Percentiles rank a stretch among this genome's conserved stretches.
These are phyloP conservation scores for Paramecium primaurelia DNA, from an alignment of 73 alveolate species.

Conservation along the genomic window DNA sequence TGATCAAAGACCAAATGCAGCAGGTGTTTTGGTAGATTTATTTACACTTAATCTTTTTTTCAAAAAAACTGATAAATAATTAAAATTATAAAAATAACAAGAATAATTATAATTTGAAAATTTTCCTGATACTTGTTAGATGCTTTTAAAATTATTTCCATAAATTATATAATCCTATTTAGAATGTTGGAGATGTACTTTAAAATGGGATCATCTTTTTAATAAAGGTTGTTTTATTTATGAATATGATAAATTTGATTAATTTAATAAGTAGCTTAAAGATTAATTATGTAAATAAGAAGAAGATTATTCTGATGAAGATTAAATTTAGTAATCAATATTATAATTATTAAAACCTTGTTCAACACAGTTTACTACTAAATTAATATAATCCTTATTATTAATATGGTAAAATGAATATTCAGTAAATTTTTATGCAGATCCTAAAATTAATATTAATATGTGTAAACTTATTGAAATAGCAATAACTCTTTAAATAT, in stretches of 20 bases:
- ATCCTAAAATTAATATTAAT: not conserved
- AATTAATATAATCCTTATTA: not conserved
- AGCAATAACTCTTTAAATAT: constrained; percentile 11
- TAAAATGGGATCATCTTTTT: not conserved
- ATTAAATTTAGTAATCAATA: constrained; percentile 10
- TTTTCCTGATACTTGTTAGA: not conserved
- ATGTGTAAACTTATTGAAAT: constrained; percentile 20
- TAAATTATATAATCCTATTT: not conserved
- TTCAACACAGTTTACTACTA: not conserved
- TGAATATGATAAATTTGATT: constrained; percentile 22
- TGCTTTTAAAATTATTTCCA: not conserved
- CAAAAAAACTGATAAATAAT: not conserved
- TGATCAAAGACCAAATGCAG: constrained; percentile 8
- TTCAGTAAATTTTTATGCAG: constrained; percentile 31
- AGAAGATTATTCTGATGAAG: constrained; percentile 26
- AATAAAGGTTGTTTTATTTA: not conserved
- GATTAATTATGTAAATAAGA: not conserved
- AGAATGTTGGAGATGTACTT: constrained; percentile 32
- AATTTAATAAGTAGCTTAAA: not conserved
- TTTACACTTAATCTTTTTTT: not conserved
- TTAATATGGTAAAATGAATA: not conserved
- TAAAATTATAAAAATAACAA: not conserved
- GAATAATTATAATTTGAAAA: not conserved
- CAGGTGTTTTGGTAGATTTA: constrained; percentile 33
- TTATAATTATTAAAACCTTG: not conserved